Evolutionary conservation across 345 rosid genomes (phyloP), one percentile per base, ranked within the genome.

Genomic region (Aquilaria yunnanensis): DNA sequence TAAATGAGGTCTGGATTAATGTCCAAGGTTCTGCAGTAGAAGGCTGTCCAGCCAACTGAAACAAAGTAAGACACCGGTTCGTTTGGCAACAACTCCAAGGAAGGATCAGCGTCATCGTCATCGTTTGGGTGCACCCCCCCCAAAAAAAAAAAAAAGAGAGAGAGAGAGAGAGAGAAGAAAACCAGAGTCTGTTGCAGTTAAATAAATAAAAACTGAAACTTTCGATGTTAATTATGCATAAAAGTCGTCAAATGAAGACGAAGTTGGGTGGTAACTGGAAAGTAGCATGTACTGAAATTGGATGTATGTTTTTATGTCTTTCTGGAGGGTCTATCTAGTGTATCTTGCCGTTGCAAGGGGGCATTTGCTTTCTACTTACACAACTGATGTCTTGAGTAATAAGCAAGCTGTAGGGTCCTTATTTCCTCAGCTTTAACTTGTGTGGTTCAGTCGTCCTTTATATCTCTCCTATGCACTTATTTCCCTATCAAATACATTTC

Each of bases 1-100:
- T 73, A 12, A 80, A 82, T 34, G 79, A 82, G 62, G 82, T 77
- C 6, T 79, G 87, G 87, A 73, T 75, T 16, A 67, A 75, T 57
- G 70, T 82, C 6, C 56, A 73, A 6, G 76, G 74, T 37, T 54
- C 57, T 37, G 46, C 56, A 13, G 55, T 53, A 5, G 65, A 68
- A 31, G 74, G 70, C 10, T 74, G 86, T 43, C 56, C 59, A 6
- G 46, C 49, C 11, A 37, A 52, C 47, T 49, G 30, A 23, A 23
- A 23, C 23, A 23, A 23, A 57, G n/a, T 33, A 43, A 14, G 23
- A 23, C 23, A 23, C 23, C 23, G 23, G 23, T 23, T 23, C 23
- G 23, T 23, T 23, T 23, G 31, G 4, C 5, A 12, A 9, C 59
- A 56, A 41, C 31, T 57, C 23, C 51, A 23, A 23, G 23, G 23